A percentile compares a stretch with the other conserved stretches of the same genome.
Conservation (phyloP, 306 rosid genomes). For the Rosa lucieae region DNA sequence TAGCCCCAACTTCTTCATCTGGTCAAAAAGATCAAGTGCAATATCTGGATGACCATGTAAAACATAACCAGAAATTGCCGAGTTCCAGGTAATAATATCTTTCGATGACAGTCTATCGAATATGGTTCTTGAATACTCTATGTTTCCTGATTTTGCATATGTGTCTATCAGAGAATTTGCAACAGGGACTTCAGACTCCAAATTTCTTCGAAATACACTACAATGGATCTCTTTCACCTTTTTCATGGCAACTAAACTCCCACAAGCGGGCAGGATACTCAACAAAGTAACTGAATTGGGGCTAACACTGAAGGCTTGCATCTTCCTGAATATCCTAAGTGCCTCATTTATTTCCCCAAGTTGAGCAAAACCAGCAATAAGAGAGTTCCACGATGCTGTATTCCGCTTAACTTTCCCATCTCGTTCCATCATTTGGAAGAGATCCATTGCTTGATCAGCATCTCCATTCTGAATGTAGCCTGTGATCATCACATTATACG, state of each 20-base stretch:
- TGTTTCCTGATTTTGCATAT: constrained; percentile 82
- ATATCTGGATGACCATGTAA: constrained; percentile 64
- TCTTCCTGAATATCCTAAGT: constrained; percentile 64
- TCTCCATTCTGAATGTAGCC: constrained; percentile 80
- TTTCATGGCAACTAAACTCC: constrained; percentile 59
- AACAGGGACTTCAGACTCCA: constrained; percentile 58
- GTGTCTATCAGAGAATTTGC: constrained; percentile 69
- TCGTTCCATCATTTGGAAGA: constrained; percentile 72
- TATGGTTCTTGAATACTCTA: constrained; percentile 57
- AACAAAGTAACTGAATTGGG: constrained; percentile 78
- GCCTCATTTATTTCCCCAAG: constrained; percentile 74
- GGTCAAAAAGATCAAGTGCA: constrained; percentile 63
- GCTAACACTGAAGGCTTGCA: constrained; percentile 57
- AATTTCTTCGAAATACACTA: constrained; percentile 60
- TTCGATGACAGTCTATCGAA: constrained; percentile 65
- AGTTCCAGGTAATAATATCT: constrained; percentile 87
- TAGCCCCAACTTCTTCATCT: constrained; percentile 61
- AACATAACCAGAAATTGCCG: constrained; percentile 64
- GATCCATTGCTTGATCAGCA: constrained; percentile 76
- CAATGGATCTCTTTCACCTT: constrained; percentile 84
- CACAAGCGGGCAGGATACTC: constrained; percentile 73
- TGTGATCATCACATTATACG: constrained; percentile 91
- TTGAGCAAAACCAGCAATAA: constrained; percentile 74
- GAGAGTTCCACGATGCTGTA: constrained; percentile 87
- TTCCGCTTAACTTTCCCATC: constrained; percentile 70